phyloP scores from a whole-genome alignment of 2,329 filamentous ascomycete genomes.

The Acarospora socialis region DNA sequence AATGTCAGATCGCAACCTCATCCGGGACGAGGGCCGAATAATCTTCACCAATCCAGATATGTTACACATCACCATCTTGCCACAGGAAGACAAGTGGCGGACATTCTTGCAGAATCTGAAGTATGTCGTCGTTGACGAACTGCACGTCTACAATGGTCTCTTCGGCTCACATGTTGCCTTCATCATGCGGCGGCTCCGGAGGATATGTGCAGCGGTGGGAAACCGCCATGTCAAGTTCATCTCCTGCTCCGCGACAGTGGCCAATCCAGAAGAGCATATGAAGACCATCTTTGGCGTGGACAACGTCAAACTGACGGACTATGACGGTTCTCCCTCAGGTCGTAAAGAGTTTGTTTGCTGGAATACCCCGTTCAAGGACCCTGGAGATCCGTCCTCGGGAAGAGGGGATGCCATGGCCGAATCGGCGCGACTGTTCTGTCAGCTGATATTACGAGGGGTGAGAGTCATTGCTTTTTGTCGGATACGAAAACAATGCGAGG shows the following conservation, averaged over 20 bases:
- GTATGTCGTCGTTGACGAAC: slow-evolving; percentile 80
- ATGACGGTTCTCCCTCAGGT: slow-evolving; percentile 83
- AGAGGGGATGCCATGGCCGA: slow-evolving; percentile 71
- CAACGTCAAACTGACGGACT: slow-evolving; percentile 67
- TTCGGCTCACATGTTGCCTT: slow-evolving; percentile 90
- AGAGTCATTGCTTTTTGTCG: slow-evolving; percentile 87
- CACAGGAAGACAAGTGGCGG: slow-evolving; percentile 81
- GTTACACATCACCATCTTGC: slow-evolving; percentile 86
- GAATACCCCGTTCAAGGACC: slow-evolving; percentile 93
- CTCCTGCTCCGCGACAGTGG: slow-evolving; percentile 90
- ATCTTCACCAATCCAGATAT: slow-evolving; percentile 98
- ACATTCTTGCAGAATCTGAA: slow-evolving; percentile 76
- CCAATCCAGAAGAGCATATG: slow-evolving; percentile 86
- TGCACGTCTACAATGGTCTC: slow-evolving; percentile 92
- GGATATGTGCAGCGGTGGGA: slow-evolving; percentile 80
- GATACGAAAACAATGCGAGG: slow-evolving; percentile 77
- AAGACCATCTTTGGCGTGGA: slow-evolving; percentile 83
- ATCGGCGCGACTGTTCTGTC: slow-evolving; percentile 79
- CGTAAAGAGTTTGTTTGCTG: slow-evolving; percentile 93
- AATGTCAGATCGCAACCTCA: slow-evolving; percentile 59
- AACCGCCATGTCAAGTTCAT: slow-evolving; percentile 80
- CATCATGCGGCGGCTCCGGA: slow-evolving; percentile 77
- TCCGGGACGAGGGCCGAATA: slow-evolving; percentile 77
- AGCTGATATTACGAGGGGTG: slow-evolving; percentile 75
- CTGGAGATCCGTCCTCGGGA: slow-evolving; percentile 71